phyloP scores from a whole-genome alignment of 106 monocot species.

The Acorus gramineus region DNA sequence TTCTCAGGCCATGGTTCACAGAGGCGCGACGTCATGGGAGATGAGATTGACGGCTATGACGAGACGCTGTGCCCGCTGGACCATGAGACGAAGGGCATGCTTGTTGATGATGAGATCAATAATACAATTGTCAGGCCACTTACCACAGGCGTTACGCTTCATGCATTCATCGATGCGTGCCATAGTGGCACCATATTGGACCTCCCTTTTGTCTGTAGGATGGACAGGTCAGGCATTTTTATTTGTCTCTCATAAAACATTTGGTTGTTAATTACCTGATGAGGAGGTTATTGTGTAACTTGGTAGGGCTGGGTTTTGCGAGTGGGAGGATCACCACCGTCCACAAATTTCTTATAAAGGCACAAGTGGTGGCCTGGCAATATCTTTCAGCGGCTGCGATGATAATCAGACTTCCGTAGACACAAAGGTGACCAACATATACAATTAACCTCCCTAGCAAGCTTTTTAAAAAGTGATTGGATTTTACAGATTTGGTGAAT shows the following conservation, averaged over 20 bases:
- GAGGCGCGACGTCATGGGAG: constrained; percentile 27
- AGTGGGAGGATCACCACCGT: constrained; percentile 12
- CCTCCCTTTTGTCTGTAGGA: constrained; percentile 61
- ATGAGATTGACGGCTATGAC: constrained; percentile 69
- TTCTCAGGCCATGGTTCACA: constrained; percentile 87
- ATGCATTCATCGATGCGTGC: constrained; percentile 78
- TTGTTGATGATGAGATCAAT: constrained; percentile 80
- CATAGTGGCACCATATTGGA: constrained; percentile 86
- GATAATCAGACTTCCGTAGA: constrained; percentile 22
- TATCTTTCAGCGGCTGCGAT: constrained; percentile 27
- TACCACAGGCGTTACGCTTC: constrained; percentile 46
- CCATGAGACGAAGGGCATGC: constrained; percentile 56
- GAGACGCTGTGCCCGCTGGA: constrained; percentile 84
- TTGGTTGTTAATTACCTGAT: background rate
- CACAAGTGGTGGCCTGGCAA: constrained; percentile 18
- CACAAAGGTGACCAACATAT: background rate
- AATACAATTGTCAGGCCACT: constrained; percentile 53
- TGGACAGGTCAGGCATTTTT: constrained; percentile 31
- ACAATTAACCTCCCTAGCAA: too few species aligned
- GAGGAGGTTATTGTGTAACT: too few species aligned
- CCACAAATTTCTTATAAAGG: constrained; percentile 1
- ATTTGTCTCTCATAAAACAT: background rate
- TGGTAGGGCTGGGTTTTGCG: constrained; percentile 5
- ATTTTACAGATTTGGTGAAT: too few species aligned
- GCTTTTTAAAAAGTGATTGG: too few species aligned